phyloP scores from a whole-genome alignment of 2,329 filamentous ascomycete species.

The Hymenoscyphus albidus region DNA sequence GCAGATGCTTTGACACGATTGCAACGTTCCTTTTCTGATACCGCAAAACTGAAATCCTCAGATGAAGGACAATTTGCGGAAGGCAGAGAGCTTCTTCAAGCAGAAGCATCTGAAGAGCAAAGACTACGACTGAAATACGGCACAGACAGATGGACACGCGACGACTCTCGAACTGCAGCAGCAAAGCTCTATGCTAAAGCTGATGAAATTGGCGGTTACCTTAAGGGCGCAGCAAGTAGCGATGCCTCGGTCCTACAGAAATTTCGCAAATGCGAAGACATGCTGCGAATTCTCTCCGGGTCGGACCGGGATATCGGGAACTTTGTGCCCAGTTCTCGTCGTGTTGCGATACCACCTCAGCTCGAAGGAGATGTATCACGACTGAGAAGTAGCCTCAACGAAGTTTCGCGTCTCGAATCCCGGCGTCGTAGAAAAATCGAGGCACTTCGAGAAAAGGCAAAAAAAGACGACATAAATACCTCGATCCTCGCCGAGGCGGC shows the following conservation, averaged over 20 bases:
- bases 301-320: conserved; percentile 79
- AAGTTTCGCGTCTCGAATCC: conserved; percentile 78
- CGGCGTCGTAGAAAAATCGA: conserved; percentile 77
- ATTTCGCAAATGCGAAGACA: conserved; percentile 68
- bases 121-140: conserved; percentile 73
- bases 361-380: conserved; percentile 76
- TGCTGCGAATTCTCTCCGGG: conserved; percentile 72
- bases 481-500: conserved; percentile 80
- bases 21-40: conserved; percentile 78
- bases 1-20: conserved; percentile 79
- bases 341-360: conserved; percentile 72
- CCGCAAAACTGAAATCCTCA: conserved; percentile 79
- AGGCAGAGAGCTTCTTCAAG: conserved; percentile 70
- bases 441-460: conserved; percentile 71
- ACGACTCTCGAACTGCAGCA: conserved; percentile 65
- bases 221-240: conserved; percentile 65
- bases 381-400: conserved; percentile 77
- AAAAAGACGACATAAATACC: conserved; percentile 81
- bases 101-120: conserved; percentile 82
- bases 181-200: conserved; percentile 36
- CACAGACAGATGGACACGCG: conserved; percentile 78
- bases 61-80: conserved; percentile 79
- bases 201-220: conserved; percentile 80
- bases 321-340: conserved; percentile 81
- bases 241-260: conserved; percentile 67